Conservation (phyloP, 495 filamentous ascomycete species). For the Podospora tetraspora region DNA sequence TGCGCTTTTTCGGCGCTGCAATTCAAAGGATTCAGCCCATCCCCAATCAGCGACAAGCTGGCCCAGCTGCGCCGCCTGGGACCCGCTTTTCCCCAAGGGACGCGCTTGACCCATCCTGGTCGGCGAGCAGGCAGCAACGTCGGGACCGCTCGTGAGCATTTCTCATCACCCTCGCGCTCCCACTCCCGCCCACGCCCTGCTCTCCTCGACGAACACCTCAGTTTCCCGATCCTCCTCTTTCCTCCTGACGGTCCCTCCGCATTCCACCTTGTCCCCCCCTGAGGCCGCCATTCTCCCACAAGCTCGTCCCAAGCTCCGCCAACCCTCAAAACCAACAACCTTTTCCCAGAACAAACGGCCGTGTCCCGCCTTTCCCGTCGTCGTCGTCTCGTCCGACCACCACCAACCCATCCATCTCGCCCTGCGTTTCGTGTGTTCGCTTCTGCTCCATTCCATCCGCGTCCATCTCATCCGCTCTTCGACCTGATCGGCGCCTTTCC, state of each 20-base stretch:
- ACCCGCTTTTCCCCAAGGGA: constrained; percentile 17
- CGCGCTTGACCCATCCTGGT: constrained; percentile 22
- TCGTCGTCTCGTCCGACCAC: not conserved
- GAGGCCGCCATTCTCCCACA: constrained; percentile 21
- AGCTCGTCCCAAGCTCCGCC: too few species aligned
- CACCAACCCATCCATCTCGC: not conserved
- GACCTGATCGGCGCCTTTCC: constrained; percentile 3
- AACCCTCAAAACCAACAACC: not conserved
- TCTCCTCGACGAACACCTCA: constrained; percentile 13
- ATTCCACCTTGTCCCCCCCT: constrained; percentile 13
- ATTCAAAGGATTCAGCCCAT: constrained; percentile 24
- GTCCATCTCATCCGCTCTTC: constrained; percentile 5
- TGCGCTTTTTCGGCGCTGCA: constrained; percentile 14
- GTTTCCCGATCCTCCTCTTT: constrained; percentile 5
- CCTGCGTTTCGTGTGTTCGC: not conserved
- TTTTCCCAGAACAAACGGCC: not conserved
- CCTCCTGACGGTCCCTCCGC: constrained; percentile 4
- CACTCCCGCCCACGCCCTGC: constrained; percentile 12
- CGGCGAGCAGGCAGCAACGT: constrained; percentile 32
- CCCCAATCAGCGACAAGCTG: constrained; percentile 19
- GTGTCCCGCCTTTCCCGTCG: not conserved
- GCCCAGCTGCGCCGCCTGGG: constrained; percentile 26
- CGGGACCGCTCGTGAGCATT: constrained; percentile 24
- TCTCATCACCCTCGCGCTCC: constrained; percentile 29
- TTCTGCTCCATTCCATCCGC: constrained; percentile 7